Evolutionary conservation across 495 filamentous ascomycete genomes (phyloP).

Genomic region (Aspergillus coremiiformis): DNA sequence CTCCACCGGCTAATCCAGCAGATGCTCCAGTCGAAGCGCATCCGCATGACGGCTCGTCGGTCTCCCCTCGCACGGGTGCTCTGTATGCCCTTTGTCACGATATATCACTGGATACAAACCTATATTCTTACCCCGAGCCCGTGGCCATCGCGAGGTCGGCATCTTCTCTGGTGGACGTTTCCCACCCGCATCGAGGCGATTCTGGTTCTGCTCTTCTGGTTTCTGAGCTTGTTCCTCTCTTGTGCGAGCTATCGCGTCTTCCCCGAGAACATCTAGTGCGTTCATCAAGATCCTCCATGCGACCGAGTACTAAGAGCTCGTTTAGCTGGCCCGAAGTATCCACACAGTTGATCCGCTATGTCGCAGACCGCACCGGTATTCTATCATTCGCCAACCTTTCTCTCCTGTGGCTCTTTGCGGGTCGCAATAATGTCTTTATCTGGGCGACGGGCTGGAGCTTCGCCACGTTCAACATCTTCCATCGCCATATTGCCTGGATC

Average conservation of each 20-base stretch:
- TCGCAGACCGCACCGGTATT: conserved; percentile 46
- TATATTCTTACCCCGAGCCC: conserved; percentile 32
- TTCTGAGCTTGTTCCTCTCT: conserved; percentile 32
- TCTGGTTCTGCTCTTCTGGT: conserved; percentile 33
- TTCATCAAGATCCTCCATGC: not conserved
- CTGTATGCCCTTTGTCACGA: not conserved
- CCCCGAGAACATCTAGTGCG: conserved; percentile 35
- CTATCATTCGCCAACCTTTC: conserved; percentile 46
- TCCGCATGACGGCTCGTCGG: not conserved
- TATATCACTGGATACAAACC: conserved; percentile 23
- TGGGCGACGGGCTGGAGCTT: conserved; percentile 51
- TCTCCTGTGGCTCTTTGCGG: conserved; percentile 44
- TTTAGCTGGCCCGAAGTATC: conserved; percentile 29
- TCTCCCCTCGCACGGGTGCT: not conserved
- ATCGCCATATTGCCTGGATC: conserved; percentile 49
- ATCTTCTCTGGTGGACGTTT: conserved; percentile 31
- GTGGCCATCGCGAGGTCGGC: conserved; percentile 18
- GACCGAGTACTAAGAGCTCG: conserved; percentile 6
- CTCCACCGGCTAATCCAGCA: conserved; percentile 16
- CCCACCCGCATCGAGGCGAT: conserved; percentile 36
- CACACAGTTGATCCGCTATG: conserved; percentile 34
- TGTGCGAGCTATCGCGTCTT: conserved; percentile 31
- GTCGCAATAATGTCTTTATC: conserved; percentile 49
- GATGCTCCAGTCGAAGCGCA: not conserved
- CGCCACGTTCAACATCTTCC: conserved; percentile 47